Conservation (phyloP, 768 basidiomycete species). For the Clavulina sp. region DNA sequence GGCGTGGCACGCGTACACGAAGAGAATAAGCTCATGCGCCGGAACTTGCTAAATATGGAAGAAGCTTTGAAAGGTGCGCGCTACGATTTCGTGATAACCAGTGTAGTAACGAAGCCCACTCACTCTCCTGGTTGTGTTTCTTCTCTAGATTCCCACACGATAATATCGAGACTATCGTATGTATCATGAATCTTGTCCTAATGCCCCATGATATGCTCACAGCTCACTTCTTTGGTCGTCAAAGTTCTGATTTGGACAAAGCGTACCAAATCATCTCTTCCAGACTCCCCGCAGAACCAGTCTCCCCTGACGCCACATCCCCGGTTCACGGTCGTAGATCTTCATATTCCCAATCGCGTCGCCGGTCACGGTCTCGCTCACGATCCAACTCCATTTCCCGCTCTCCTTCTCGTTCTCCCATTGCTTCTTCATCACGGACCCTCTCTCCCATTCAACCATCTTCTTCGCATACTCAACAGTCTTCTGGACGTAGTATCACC, state of each 20-base stretch:
- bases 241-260: conserved; percentile 60
- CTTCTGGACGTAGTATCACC: not conserved
- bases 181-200: conserved; percentile 17
- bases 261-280: conserved; percentile 24
- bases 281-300: not conserved
- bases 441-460: conserved; percentile 13
- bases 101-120: not conserved
- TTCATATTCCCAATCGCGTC: not conserved
- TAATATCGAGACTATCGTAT: conserved; percentile 54
- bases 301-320: not conserved
- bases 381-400: conserved; percentile 15
- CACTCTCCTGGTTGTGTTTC: not conserved
- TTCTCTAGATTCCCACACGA: conserved; percentile 54
- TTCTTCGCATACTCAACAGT: not conserved
- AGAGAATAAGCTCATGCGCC: conserved; percentile 33
- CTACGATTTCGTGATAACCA: not conserved
- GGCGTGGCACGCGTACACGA: conserved; percentile 7
- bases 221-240: conserved; percentile 11
- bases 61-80: conserved; percentile 52
- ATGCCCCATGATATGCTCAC: conserved; percentile 7
- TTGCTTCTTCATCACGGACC: conserved; percentile 24
- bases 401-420: conserved; percentile 24
- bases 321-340: not conserved
- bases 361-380: not conserved
- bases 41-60: conserved; percentile 52